A percentile compares a stretch with the other conserved stretches of the same genome.
Conservation (phyloP, 495 filamentous ascomycete genomes). For the Talaromyces adpressus region DNA sequence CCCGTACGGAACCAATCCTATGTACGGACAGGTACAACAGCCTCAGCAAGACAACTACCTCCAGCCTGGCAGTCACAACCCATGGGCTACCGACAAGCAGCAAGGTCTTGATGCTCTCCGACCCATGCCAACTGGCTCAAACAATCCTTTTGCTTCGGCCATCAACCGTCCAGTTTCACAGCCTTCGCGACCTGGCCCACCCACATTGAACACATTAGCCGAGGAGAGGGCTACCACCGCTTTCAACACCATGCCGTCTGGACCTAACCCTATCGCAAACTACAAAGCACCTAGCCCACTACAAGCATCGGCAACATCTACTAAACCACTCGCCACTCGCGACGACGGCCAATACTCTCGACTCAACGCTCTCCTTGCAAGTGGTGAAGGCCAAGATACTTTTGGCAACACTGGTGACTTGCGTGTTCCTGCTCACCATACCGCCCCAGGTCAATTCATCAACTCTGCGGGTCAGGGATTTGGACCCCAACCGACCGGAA, state of each 20-base stretch:
- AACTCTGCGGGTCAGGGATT: slow-evolving; percentile 82
- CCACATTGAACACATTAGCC: slow-evolving; percentile 59
- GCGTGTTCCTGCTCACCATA: slow-evolving; percentile 95
- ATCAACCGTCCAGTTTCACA: slow-evolving; percentile 46
- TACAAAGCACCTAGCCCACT: slow-evolving; percentile 41
- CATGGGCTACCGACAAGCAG: slow-evolving; percentile 44
- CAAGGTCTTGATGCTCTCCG: slow-evolving; percentile 37
- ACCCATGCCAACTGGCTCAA: slow-evolving; percentile 74
- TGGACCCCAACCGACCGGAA: slow-evolving; percentile 69
- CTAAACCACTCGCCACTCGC: slow-evolving; percentile 23
- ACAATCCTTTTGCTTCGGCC: slow-evolving; percentile 93
- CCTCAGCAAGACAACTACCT: slow-evolving; percentile 50
- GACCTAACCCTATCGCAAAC: slow-evolving; percentile 45
- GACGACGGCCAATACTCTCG: slow-evolving; percentile 71
- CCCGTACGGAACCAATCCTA: slow-evolving; percentile 53
- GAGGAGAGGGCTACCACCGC: slow-evolving; percentile 61
- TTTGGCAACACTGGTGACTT: slow-evolving; percentile 94
- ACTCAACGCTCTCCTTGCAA: slow-evolving; percentile 82
- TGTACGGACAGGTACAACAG: slow-evolving; percentile 38
- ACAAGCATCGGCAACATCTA: slow-evolving; percentile 26
- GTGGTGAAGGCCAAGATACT: slow-evolving; percentile 89
- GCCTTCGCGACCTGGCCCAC: slow-evolving; percentile 47
- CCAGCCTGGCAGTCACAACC: slow-evolving; percentile 80
- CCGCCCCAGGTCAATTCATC: slow-evolving; percentile 92
- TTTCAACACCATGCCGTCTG: slow-evolving; percentile 30